Evolutionary conservation across 805 yeast species (phyloP), one percentile per base, ranked within the genome.

Genomic region (Candida golubevii): DNA sequence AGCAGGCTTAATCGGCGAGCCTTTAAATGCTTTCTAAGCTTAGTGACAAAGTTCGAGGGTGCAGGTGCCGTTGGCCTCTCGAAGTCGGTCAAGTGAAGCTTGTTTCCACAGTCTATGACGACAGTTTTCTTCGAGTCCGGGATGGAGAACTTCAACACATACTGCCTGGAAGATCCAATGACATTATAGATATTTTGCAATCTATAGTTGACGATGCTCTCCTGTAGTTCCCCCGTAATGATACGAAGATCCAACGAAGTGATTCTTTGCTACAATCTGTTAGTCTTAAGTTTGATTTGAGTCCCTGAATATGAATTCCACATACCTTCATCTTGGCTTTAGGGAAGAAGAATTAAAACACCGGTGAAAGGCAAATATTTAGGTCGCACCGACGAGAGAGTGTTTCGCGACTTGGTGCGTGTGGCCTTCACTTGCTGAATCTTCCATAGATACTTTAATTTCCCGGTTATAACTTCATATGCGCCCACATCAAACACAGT

Each of bases 101-200:
- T 80, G 61, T 85, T 81, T 0, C 99, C 99, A 42, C 91, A 87
- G 57, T 91, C 97, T 7, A 90, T 71, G 5, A 90, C 80, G 26
- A 90, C 63, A 36, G 75, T 79, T 47, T 80, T 75, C 63, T 88
- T 91, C 6, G 89, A 82, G 55, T 88, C 95, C 0, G 96, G 95
- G 35, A 83, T 67, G 33, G 87, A 80, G 59, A 90, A 91, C 62
- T 88, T 89, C 49, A 90, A 66, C 41, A 88, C 64, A 57, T 82
- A 88, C 44, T 87, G 89, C 42, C 90, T 77, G 9, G 75, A 71
- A 5, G 88, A 83, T 31, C 81, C 77, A 13, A 84, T 78, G 30
- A 88, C 74, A 59, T 88, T 89, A 65, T 91, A 90, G 43, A 91
- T 83, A 63, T 91, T 91, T 51, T 83, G 89, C 46, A 91, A 69